phyloP scores from a whole-genome alignment of 2,329 filamentous ascomycete species.

The Ophiosphaerella korrae region DNA sequence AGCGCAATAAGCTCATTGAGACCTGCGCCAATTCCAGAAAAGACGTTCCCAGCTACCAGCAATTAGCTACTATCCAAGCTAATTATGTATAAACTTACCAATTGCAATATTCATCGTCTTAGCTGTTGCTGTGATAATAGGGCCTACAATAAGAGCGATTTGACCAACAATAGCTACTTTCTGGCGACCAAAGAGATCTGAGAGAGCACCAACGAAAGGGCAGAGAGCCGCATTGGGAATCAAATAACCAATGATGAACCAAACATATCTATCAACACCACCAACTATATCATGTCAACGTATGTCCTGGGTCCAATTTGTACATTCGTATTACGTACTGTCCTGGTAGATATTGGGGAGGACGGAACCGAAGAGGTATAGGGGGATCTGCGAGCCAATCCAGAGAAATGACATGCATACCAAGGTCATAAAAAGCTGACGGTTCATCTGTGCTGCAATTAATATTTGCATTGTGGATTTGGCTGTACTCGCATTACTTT shows the following conservation, averaged over 20 bases:
- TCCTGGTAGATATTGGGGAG: conserved; percentile 61
- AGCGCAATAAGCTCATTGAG: conserved; percentile 72
- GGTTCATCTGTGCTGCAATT: conserved; percentile 19
- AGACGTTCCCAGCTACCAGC: conserved; percentile 43
- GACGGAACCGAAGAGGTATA: conserved; percentile 54
- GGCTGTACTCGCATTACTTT: conserved; percentile 15
- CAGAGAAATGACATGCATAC: conserved; percentile 65
- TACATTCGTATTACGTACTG: conserved; percentile 14
- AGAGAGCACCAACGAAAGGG: conserved; percentile 64
- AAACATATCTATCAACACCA: conserved; percentile 65
- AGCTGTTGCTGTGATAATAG: conserved; percentile 36
- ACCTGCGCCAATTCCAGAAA: conserved; percentile 69
- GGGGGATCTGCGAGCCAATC: conserved; percentile 65
- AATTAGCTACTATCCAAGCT: conserved; percentile 1
- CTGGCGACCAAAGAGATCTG: conserved; percentile 41
- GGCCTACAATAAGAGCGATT: conserved; percentile 45
- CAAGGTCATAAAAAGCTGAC: conserved; percentile 59
- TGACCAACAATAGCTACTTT: conserved; percentile 40
- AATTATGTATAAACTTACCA: conserved; percentile 16
- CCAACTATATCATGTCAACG: conserved; percentile 48
- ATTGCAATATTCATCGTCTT: conserved; percentile 39
- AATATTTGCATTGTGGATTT: not conserved
- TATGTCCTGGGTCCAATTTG: too few species aligned
- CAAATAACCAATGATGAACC: conserved; percentile 58
- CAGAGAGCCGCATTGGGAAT: conserved; percentile 63